phyloP scores from a whole-genome alignment of 2,329 filamentous ascomycete genomes.

The Talaromyces sp. region DNA sequence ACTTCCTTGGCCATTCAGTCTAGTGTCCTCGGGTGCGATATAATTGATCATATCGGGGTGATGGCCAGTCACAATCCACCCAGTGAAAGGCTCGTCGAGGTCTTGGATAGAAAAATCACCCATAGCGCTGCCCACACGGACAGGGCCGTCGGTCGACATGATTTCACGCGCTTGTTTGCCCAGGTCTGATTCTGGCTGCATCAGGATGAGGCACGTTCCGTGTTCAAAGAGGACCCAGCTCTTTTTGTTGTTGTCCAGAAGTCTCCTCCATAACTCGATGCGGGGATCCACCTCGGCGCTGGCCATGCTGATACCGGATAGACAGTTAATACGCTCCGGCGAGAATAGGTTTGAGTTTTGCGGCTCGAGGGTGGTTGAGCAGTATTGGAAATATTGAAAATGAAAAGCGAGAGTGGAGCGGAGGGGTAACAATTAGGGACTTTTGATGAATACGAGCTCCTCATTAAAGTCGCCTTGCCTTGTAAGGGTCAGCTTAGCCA shows the following conservation, averaged over 20 bases:
- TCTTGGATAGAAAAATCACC: neutral
- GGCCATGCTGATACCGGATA: neutral
- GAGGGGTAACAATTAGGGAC: neutral
- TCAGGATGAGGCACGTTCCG: neutral
- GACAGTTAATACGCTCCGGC: neutral
- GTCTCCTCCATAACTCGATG: neutral
- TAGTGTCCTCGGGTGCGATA: neutral
- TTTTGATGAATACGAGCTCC: neutral
- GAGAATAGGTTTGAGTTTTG: neutral
- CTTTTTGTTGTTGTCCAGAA: neutral
- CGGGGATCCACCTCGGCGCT: neutral
- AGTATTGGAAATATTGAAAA: neutral
- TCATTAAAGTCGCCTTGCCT: neutral
- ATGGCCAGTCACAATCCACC: neutral
- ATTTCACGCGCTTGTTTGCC: neutral
- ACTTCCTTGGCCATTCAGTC: neutral
- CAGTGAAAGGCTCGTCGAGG: neutral
- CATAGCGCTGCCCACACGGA: neutral
- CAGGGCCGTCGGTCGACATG: neutral
- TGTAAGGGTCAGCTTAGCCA: neutral
- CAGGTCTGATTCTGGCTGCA: neutral
- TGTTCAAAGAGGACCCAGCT: neutral
- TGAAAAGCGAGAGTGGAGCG: neutral
- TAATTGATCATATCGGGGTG: neutral
- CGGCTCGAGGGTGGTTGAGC: neutral